phyloP scores from a whole-genome alignment of 257 asterid genomes.

The Eustoma russellianum region DNA sequence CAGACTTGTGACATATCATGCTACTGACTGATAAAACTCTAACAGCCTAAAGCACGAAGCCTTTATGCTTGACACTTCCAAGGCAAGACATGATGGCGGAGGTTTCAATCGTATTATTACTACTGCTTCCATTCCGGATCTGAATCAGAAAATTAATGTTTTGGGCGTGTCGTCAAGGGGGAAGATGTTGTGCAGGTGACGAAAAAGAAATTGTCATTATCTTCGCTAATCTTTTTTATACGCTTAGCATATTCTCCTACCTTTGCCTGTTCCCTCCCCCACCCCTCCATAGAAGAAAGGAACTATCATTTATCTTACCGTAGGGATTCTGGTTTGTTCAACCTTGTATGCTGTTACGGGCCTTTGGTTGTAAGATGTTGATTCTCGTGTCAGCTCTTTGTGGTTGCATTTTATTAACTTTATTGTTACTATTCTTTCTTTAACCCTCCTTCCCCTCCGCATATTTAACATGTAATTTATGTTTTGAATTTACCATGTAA shows the following conservation, averaged over 20 bases:
- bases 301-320: too few species aligned
- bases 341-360: too few species aligned
- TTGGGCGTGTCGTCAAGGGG: constrained; percentile 90
- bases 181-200: constrained; percentile 93
- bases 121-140: constrained; percentile 88
- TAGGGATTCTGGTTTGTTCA: too few species aligned
- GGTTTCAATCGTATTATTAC: constrained; percentile 79
- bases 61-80: constrained; percentile 92
- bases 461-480: too few species aligned
- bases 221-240: too few species aligned
- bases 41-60: constrained; percentile 89
- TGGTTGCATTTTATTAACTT: too few species aligned
- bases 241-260: too few species aligned
- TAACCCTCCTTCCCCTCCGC: too few species aligned
- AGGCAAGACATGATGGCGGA: constrained; percentile 47
- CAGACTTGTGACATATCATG: constrained; percentile 3
- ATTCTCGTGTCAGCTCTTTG: too few species aligned
- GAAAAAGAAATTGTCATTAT: not conserved
- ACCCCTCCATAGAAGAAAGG: not conserved
- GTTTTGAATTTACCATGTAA: too few species aligned
- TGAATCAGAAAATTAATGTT: constrained; percentile 70
- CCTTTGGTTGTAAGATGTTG: too few species aligned
- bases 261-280: not conserved
- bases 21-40: not conserved
- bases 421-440: too few species aligned